Evolutionary conservation across 345 rosid genomes (phyloP).

Genomic region (Citrus trifoliata): DNA sequence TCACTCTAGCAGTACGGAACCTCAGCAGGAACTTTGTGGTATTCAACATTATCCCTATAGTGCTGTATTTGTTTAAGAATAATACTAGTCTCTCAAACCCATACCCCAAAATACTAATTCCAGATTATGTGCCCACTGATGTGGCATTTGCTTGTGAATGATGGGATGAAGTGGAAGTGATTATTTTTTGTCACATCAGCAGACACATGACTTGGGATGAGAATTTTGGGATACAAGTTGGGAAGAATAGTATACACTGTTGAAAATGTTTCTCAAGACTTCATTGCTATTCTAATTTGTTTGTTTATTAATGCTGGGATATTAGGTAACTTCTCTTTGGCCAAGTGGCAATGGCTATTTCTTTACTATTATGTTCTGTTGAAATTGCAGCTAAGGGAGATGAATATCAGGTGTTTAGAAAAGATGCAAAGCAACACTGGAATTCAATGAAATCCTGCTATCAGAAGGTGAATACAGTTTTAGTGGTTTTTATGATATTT

Average conservation of each 20-base stretch:
- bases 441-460: conserved; percentile 53
- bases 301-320: not conserved
- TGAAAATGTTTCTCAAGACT: not conserved
- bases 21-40: conserved; percentile 42
- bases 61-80: not conserved
- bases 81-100: not conserved
- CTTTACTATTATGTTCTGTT: conserved; percentile 16
- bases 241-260: not conserved
- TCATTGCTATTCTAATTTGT: not conserved
- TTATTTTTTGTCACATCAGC: not conserved
- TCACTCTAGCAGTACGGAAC: conserved; percentile 38
- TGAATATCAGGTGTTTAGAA: conserved; percentile 59
- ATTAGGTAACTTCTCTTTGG: not conserved
- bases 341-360: not conserved
- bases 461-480: conserved; percentile 52
- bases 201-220: not conserved
- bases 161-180: not conserved
- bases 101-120: not conserved
- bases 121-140: not conserved
- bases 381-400: conserved; percentile 59
- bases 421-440: conserved; percentile 68
- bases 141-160: not conserved
- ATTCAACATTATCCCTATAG: conserved; percentile 13
- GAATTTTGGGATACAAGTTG: not conserved
- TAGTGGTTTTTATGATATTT: not conserved